Evolutionary conservation across 495 filamentous ascomycete genomes (phyloP).

Genomic region (Podospora bellae-mahoneyi): DNA sequence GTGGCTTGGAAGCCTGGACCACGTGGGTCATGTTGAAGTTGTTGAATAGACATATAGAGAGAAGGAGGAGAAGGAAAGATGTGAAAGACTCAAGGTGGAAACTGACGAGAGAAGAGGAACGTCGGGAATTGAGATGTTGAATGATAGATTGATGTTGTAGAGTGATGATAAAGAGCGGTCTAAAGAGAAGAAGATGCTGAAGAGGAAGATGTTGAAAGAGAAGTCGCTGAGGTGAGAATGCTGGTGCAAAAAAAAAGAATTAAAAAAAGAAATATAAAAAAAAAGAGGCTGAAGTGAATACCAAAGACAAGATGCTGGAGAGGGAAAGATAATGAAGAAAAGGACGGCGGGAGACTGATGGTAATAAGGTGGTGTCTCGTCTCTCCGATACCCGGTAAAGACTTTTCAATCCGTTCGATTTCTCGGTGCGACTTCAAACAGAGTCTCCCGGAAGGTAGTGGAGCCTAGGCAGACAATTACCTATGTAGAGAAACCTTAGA

Average conservation of each 20-base stretch:
- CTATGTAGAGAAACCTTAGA: neutral
- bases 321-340: neutral
- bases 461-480: neutral
- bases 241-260: no score
- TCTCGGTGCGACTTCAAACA: neutral
- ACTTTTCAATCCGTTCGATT: neutral
- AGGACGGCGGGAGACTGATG: neutral
- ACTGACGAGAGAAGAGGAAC: no score
- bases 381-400: neutral
- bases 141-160: no score
- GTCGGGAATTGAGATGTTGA: no score
- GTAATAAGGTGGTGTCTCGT: neutral
- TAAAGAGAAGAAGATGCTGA: neutral
- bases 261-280: no score
- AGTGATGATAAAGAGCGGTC: no score
- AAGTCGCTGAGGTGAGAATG: neutral
- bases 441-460: neutral
- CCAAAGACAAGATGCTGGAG: neutral
- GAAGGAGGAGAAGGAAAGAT: neutral
- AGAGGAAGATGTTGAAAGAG: neutral
- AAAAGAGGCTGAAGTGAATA: no score
- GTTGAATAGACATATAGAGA: neutral
- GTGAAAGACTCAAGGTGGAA: neutral
- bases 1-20: no score
- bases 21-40: neutral